These are phyloP conservation scores for Penicillium robsamsonii DNA, from an alignment of 495 filamentous ascomycete genomes.

Conservation along the genomic window DNA sequence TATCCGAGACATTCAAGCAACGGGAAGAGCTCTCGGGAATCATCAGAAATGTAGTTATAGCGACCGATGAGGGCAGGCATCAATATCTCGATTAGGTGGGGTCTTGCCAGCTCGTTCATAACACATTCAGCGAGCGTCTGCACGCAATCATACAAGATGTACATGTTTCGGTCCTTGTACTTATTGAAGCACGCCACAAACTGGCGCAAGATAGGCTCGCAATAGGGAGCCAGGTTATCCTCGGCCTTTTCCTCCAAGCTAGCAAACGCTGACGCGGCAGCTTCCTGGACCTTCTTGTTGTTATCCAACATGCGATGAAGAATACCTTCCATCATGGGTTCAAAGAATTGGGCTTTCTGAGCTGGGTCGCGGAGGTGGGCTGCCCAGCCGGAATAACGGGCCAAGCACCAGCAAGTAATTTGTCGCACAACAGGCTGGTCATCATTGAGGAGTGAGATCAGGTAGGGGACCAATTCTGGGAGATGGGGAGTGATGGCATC, in stretches of 20 bases:
- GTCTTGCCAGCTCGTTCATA: slow-evolving; percentile 70
- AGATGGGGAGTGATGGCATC: slow-evolving; percentile 86
- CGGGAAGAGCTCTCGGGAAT: slow-evolving; percentile 92
- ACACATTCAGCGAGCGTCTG: slow-evolving; percentile 95
- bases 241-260: slow-evolving; percentile 93
- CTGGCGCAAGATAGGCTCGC: slow-evolving; percentile 84
- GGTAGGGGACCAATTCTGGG: slow-evolving; percentile 84
- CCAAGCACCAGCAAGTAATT: slow-evolving; percentile 97
- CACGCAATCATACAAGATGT: slow-evolving; percentile 97
- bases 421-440: slow-evolving; percentile 88
- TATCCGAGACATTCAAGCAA: slow-evolving; percentile 94
- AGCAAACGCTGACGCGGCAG: slow-evolving; percentile 93
- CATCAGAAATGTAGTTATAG: slow-evolving; percentile 83
- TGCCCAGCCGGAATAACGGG: slow-evolving; percentile 92
- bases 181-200: slow-evolving; percentile 87
- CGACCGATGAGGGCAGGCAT: slow-evolving; percentile 93
- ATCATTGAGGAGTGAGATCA: slow-evolving; percentile 84
- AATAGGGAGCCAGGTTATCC: slow-evolving; percentile 75
- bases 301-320: slow-evolving; percentile 89
- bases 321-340: slow-evolving; percentile 98
- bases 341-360: slow-evolving; percentile 75
- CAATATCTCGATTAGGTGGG: slow-evolving; percentile 74
- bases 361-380: slow-evolving; percentile 64
- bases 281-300: slow-evolving; percentile 98
- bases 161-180: slow-evolving; percentile 99